These are phyloP conservation scores for Dipodascus geniculatus DNA, from an alignment of 805 yeast species.

Conservation along the genomic window DNA sequence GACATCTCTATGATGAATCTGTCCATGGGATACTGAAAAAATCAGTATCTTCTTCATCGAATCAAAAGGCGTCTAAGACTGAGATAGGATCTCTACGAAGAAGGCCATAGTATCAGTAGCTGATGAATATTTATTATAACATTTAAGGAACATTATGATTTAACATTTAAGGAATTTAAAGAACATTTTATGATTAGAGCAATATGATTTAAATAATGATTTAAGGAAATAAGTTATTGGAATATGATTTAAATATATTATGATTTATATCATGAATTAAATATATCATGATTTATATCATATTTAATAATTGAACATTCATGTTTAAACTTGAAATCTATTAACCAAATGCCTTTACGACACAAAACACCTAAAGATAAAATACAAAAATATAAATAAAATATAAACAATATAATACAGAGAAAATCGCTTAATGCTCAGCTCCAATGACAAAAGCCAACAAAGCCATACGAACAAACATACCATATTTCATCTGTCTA, in stretches of 20 bases:
- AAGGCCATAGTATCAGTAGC: neutral
- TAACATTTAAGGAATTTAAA: no score
- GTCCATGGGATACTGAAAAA: constrained; percentile 2
- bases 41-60: neutral
- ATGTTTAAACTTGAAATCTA: no score
- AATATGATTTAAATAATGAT: neutral
- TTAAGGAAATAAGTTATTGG: neutral
- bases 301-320: no score
- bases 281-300: no score
- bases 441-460: constrained; percentile 97
- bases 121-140: no score
- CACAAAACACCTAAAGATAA: neutral
- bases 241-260: neutral
- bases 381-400: neutral
- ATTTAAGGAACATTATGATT: no score
- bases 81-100: neutral
- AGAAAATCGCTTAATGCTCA: constrained; percentile 45
- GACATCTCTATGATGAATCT: constrained; percentile 46
- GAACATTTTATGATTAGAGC: no score
- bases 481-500: constrained; percentile 98
- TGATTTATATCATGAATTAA: no score
- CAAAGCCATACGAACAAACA: constrained; percentile 97
- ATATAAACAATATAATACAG: neutral
- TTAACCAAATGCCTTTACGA: neutral
- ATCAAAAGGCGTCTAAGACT: neutral